A percentile compares a stretch with the other conserved stretches of the same genome.
These are phyloP conservation scores for Misopates orontium DNA, from an alignment of 257 asterid genomes.

Conservation along the genomic window DNA sequence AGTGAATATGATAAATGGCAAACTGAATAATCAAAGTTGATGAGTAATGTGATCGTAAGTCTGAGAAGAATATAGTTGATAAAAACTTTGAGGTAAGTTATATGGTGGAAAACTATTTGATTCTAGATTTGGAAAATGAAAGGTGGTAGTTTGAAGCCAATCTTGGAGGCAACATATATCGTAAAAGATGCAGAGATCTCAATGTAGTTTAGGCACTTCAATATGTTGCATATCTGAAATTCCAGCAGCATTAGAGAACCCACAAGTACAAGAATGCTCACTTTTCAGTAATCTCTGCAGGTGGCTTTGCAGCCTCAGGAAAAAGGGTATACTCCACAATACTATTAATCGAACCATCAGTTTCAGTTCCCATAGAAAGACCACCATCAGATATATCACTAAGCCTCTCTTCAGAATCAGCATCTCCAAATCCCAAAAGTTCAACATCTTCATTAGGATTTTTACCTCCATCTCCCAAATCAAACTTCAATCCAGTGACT, in stretches of 20 bases:
- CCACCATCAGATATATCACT: slow-evolving; percentile 96
- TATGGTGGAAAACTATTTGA: no score
- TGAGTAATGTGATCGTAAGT: neutral
- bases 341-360: slow-evolving; percentile 79
- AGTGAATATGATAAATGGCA: neutral
- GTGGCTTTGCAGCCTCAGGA: slow-evolving; percentile 63
- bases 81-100: no score
- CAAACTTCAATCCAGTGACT: slow-evolving; percentile 38
- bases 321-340: slow-evolving; percentile 82
- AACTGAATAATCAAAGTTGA: no score
- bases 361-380: slow-evolving; percentile 92
- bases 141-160: neutral
- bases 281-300: slow-evolving; percentile 60
- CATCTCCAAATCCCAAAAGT: slow-evolving; percentile 77
- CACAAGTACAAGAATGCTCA: slow-evolving; percentile 37
- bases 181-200: slow-evolving; percentile 11
- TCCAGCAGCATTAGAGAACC: slow-evolving; percentile 10
- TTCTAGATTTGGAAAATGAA: neutral
- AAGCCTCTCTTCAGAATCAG: slow-evolving; percentile 81
- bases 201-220: neutral
- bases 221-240: neutral
- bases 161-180: neutral
- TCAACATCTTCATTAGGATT: slow-evolving; percentile 55
- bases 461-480: slow-evolving; percentile 38
- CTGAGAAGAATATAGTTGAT: neutral